Conservation (phyloP, 352 stramenopile species). For the Globisporangium paddicum region DNA sequence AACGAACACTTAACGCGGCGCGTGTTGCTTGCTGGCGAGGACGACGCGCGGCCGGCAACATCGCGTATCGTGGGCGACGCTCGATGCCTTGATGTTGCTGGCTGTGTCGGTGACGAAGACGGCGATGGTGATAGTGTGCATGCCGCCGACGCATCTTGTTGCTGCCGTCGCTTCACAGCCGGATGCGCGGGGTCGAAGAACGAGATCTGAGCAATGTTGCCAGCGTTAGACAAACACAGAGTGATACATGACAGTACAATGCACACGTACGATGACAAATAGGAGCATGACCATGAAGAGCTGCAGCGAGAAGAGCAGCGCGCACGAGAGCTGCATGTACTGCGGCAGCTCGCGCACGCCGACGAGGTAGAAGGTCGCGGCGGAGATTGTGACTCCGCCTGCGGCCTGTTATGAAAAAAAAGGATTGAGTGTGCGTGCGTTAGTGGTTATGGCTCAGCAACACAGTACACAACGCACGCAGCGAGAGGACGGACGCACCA, state of each 20-base stretch:
- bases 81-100: neutral
- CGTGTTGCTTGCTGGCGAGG: neutral
- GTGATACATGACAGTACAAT: too few species aligned
- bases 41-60: too few species aligned
- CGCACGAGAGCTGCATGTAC: slow-evolving; percentile 26
- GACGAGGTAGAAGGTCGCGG: slow-evolving; percentile 39
- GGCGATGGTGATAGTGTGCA: neutral
- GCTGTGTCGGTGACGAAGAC: neutral
- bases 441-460: neutral
- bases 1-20: slow-evolving; percentile 24
- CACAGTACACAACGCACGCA: neutral
- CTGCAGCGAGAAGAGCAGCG: slow-evolving; percentile 41
- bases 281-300: slow-evolving; percentile 22
- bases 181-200: slow-evolving; percentile 37
- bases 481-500: slow-evolving; percentile 14
- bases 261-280: slow-evolving; percentile 13
- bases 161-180: slow-evolving; percentile 11
- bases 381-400: slow-evolving; percentile 27
- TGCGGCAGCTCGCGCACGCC: slow-evolving; percentile 37
- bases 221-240: neutral
- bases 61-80: slow-evolving; percentile 1
- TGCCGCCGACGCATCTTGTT: slow-evolving; percentile 9
- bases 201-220: slow-evolving; percentile 35
- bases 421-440: too few species aligned
- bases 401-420: slow-evolving; percentile 24